These are phyloP conservation scores for Neurospora terricola DNA, from an alignment of 495 filamentous ascomycete genomes.

Conservation along the genomic window DNA sequence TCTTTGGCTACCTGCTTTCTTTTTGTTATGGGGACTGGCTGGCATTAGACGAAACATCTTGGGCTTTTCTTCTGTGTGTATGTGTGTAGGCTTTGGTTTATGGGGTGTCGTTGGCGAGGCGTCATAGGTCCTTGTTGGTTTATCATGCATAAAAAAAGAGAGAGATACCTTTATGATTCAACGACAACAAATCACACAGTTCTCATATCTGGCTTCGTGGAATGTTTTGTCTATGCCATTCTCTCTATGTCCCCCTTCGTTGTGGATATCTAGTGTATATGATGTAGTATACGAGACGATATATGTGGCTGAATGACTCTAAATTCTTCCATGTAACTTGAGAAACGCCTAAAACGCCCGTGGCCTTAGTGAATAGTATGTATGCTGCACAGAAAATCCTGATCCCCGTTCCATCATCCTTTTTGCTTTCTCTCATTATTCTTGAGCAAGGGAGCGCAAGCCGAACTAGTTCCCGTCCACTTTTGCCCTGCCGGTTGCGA, in stretches of 20 bases:
- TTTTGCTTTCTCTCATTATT: not conserved
- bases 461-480: too few relatives aligned
- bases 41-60: not conserved
- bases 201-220: not conserved
- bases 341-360: not conserved
- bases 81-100: not conserved
- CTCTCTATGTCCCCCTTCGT: not conserved
- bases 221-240: not conserved
- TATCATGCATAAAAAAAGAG: not conserved
- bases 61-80: not conserved
- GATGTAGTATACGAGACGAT: not conserved
- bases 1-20: not conserved
- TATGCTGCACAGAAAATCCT: not conserved
- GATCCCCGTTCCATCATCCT: not conserved
- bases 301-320: not conserved
- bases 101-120: not conserved
- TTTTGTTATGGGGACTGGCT: not conserved
- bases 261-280: not conserved
- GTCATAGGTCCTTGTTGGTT: not conserved
- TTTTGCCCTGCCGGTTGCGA: not conserved
- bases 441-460: not conserved
- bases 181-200: not conserved
- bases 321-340: not conserved
- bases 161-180: not conserved
- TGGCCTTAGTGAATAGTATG: not conserved